Base-by-base conservation (phyloP, 2,329 filamentous ascomycete species). In the Trichoderma hamatum region DNA sequence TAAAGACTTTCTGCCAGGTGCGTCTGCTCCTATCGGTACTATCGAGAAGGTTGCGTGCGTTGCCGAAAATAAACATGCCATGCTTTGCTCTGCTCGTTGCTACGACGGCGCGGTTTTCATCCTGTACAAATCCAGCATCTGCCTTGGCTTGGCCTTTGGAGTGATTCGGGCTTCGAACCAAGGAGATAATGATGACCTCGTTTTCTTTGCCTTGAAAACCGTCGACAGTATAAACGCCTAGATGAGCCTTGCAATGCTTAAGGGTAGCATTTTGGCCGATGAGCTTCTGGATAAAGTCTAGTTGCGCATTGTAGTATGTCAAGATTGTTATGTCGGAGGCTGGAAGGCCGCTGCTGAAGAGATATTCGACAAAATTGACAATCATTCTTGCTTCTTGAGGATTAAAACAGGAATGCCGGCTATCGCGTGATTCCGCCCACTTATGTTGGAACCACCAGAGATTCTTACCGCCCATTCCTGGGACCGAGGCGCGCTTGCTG, bases 121-220 rank as follows among this genome's bases (percentile, higher is more conserved):
- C 88, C 1, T 85, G 83, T 1, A 97, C 82, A 73, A 97, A 97
- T 0, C 94, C 94, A 34, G 94, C 89, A 1, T 30, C 9, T 36
- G 34, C 34, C 13, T 74, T 74, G 49, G 74, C 73, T 2, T 71
- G 73, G 80, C 75, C 1, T 80, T 14, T 11, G 13, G 34, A 36
- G 34, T 6, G 2, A 36, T 74, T 72, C 19, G 90, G 91, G 72
- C 90, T 94, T 54, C 94, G 87, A 3, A 96, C 93, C 0, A 97
- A 82, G 0, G 94, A 97, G 0, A 97, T 81, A 2, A 97, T 77
- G 11, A 97, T 84, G 10, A 97, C 83, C 28, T 94, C 91, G 71
- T 97, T 97, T 76, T 97, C 93, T 74, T 97, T 93, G 14, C 94
- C 94, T 77, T 97, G 94, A 75, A 95, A 97, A 0, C 91, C 92